These are phyloP conservation scores for Candida maesae DNA, from an alignment of 805 yeast genomes.

Conservation along the genomic window DNA sequence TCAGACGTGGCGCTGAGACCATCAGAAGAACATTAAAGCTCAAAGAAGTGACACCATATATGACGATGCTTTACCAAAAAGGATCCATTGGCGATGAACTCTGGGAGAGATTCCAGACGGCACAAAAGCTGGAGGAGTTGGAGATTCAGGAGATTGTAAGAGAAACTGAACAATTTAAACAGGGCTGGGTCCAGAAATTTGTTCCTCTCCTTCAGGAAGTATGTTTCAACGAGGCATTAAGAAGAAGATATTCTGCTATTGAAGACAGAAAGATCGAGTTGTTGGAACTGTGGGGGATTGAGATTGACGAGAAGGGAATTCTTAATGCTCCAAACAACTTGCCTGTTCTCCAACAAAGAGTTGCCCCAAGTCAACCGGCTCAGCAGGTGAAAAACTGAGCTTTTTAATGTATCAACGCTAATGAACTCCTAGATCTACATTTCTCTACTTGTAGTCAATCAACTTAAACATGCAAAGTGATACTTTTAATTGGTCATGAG, in stretches of 20 bases:
- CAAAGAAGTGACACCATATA: constrained; percentile 70
- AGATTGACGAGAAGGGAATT: constrained; percentile 16
- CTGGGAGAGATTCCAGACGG: constrained; percentile 74
- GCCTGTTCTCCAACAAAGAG: neutral
- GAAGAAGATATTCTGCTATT: constrained; percentile 57
- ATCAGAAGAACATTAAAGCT: constrained; percentile 78
- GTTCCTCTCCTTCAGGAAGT: constrained; percentile 83
- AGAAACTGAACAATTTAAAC: constrained; percentile 70
- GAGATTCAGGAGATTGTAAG: constrained; percentile 73
- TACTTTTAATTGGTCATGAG: no score
- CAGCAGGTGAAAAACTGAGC: no score
- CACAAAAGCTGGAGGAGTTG: constrained; percentile 71
- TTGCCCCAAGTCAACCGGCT: no score
- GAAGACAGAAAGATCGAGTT: constrained; percentile 35
- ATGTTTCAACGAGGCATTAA: constrained; percentile 86
- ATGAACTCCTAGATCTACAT: no score
- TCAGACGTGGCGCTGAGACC: constrained; percentile 81
- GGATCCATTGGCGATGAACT: constrained; percentile 92
- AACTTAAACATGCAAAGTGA: no score
- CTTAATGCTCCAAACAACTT: constrained; percentile 17
- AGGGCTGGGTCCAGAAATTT: constrained; percentile 76
- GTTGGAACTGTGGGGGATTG: constrained; percentile 32
- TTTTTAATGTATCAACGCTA: no score
- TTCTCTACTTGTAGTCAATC: no score
- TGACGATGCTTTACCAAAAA: constrained; percentile 70